A percentile compares a stretch with the other conserved stretches of the same genome.
Conservation (phyloP, 2,329 filamentous ascomycete genomes). For the Penicillium sp. region DNA sequence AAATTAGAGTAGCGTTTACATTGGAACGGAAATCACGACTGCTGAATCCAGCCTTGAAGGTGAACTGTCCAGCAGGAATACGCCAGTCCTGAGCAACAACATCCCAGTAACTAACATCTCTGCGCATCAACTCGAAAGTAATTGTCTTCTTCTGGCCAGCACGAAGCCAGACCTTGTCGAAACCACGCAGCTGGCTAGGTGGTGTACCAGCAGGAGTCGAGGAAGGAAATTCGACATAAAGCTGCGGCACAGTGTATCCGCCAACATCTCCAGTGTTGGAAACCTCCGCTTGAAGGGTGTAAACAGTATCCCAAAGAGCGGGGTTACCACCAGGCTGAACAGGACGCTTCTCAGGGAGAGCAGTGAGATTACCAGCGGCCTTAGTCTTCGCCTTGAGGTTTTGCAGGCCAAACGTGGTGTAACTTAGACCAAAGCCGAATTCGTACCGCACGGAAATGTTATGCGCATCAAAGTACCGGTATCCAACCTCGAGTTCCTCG, state of each 20-base stretch:
- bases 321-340: conserved; percentile 53
- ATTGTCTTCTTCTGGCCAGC: conserved; percentile 44
- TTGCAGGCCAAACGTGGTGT: conserved; percentile 26
- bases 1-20: conserved; percentile 2
- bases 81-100: conserved; percentile 12
- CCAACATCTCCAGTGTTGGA: conserved; percentile 52
- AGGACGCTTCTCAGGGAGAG: conserved; percentile 10
- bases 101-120: conserved; percentile 32
- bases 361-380: conserved; percentile 4
- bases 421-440: conserved; percentile 56
- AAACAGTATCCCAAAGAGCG: conserved; percentile 56
- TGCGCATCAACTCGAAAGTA: conserved; percentile 46
- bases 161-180: conserved; percentile 51
- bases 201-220: conserved; percentile 20
- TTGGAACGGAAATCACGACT: conserved; percentile 11
- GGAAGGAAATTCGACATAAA: conserved; percentile 53
- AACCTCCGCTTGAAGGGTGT: conserved; percentile 49
- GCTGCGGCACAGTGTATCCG: conserved; percentile 55
- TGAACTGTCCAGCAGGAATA: conserved; percentile 9
- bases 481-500: conserved; percentile 55
- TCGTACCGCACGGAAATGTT: conserved; percentile 54
- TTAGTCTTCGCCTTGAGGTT: conserved; percentile 6
- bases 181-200: conserved; percentile 49
- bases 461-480: conserved; percentile 54
- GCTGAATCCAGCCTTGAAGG: conserved; percentile 11